phyloP scores from a whole-genome alignment of 768 basidiomycete species.

The Aureoboletus auriporus region DNA sequence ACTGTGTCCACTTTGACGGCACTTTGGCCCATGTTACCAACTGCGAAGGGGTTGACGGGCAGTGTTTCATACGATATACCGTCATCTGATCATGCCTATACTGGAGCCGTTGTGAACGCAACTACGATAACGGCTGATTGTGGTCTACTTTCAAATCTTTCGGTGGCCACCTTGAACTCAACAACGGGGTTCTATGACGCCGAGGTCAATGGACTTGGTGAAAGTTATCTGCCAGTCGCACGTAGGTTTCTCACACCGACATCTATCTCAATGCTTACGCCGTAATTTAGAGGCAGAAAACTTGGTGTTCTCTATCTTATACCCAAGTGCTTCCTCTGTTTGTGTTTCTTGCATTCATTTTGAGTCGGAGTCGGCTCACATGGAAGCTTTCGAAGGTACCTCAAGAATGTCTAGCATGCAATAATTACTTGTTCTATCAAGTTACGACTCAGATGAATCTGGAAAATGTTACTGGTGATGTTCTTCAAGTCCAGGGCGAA shows the following conservation, averaged over 20 bases:
- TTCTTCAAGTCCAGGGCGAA: neutral
- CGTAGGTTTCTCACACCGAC: neutral
- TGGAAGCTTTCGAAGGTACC: too few relatives aligned
- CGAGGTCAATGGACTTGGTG: conserved; percentile 5
- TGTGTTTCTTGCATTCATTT: too few relatives aligned
- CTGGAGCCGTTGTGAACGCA: conserved; percentile 12
- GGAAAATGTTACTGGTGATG: neutral
- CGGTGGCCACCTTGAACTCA: neutral
- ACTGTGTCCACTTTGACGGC: neutral
- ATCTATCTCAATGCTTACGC: too few relatives aligned
- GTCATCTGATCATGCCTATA: neutral
- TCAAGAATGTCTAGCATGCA: neutral
- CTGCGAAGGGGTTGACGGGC: conserved; percentile 10
- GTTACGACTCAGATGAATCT: neutral
- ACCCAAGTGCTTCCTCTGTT: too few relatives aligned
- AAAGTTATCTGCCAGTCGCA: neutral
- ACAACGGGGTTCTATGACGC: neutral
- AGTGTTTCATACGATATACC: conserved; percentile 19
- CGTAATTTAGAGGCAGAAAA: too few relatives aligned
- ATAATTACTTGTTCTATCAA: neutral
- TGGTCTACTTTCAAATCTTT: conserved; percentile 9
- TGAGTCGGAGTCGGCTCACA: too few relatives aligned
- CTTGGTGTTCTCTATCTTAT: too few relatives aligned
- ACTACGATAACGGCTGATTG: conserved; percentile 15
- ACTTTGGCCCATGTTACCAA: conserved; percentile 1